phyloP scores from a whole-genome alignment of 371 early-diverging fungal genomes.

The Actinomortierella wolfii region DNA sequence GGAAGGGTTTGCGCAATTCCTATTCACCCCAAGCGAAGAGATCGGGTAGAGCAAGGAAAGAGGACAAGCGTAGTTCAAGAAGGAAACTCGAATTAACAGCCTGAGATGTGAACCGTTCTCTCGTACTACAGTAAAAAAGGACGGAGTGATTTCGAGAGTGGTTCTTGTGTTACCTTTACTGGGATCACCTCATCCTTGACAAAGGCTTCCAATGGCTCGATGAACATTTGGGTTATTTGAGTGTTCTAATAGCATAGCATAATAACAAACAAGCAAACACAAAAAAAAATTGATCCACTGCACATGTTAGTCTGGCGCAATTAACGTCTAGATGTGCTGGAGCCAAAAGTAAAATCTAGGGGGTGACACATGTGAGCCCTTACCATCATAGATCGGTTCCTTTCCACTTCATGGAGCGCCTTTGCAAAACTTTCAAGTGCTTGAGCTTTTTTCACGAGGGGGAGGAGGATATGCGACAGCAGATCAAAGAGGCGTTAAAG shows the following conservation, averaged over 20 bases:
- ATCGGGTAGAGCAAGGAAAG: neutral
- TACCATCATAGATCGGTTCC: conserved; percentile 67
- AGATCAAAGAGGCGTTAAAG: neutral
- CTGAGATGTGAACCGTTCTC: neutral
- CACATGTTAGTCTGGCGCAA: too few relatives aligned
- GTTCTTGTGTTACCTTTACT: conserved; percentile 62
- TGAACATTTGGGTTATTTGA: conserved; percentile 67
- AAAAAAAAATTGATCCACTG: neutral
- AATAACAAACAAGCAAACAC: conserved; percentile 6
- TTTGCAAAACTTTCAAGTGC: conserved; percentile 61
- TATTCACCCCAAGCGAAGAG: conserved; percentile 14
- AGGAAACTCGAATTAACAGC: neutral
- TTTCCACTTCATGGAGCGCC: conserved; percentile 65
- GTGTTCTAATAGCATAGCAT: too few relatives aligned
- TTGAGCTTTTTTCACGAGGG: conserved; percentile 42
- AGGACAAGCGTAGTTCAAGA: neutral
- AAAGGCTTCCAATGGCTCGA: conserved; percentile 66
- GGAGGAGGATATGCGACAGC: neutral
- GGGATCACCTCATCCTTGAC: conserved; percentile 59
- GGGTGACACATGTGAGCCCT: conserved; percentile 2
- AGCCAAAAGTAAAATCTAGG: neutral
- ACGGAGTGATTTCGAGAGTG: too few relatives aligned
- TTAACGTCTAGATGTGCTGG: too few relatives aligned
- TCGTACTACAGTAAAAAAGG: neutral
- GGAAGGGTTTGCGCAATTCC: conserved; percentile 69